These are phyloP conservation scores for Pythium folliculosum DNA, from an alignment of 352 stramenopile species.

Conservation along the genomic window DNA sequence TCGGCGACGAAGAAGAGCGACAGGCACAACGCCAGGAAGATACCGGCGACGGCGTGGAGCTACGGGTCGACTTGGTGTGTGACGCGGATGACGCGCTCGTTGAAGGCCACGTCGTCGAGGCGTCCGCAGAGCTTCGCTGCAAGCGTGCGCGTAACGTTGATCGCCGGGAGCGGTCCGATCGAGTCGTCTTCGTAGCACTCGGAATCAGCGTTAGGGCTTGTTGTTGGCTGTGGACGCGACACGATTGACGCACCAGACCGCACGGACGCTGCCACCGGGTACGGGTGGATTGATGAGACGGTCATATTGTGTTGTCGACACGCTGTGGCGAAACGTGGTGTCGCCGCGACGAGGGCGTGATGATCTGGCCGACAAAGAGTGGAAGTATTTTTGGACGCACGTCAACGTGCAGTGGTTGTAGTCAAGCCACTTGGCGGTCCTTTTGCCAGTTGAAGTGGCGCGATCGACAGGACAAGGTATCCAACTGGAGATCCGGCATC, in stretches of 20 bases:
- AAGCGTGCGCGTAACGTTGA: conserved; percentile 17
- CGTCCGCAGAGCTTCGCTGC: conserved; percentile 18
- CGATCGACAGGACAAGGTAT: too few species aligned
- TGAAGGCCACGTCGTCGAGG: conserved; percentile 16
- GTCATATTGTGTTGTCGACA: not conserved
- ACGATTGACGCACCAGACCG: too few species aligned
- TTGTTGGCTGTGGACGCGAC: not conserved
- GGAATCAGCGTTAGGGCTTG: not conserved
- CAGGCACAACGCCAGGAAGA: conserved; percentile 3
- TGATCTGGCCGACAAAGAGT: too few species aligned
- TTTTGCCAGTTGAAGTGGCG: too few species aligned
- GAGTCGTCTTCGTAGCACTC: conserved; percentile 17
- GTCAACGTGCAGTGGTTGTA: not conserved
- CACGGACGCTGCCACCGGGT: too few species aligned
- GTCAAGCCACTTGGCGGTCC: too few species aligned
- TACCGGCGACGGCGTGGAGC: not conserved
- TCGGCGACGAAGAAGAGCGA: conserved; percentile 21
- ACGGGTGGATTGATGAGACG: not conserved
- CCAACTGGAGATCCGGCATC: too few species aligned
- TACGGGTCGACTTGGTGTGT: conserved; percentile 2
- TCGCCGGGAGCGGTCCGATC: not conserved
- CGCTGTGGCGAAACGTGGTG: not conserved
- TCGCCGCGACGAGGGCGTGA: too few species aligned
- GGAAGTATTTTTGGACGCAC: not conserved
- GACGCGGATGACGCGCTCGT: conserved; percentile 6